Evolutionary conservation across 2,329 filamentous ascomycete genomes (phyloP), one percentile per base, ranked within the genome.

Genomic region (Sporothrix brunneoviolacea): DNA sequence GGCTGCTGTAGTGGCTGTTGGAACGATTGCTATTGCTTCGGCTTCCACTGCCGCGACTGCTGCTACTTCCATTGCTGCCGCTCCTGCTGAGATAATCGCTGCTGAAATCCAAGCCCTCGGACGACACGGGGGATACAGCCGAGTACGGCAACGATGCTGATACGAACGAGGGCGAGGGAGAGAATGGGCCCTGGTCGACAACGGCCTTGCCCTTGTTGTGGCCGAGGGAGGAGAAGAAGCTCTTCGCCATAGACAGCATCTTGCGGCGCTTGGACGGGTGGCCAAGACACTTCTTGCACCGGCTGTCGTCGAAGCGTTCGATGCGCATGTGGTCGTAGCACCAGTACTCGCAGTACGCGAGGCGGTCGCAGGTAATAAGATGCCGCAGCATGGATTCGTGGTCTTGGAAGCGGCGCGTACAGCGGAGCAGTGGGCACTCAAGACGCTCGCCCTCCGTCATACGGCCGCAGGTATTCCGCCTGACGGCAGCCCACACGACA

Each of bases 331-430:
- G 77, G 33, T 78, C 71, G 59, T 75, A 79, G 59, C 76, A 80
- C 67, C 74, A 72, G 57, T 79, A 80, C 65, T 79, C 73, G 51
- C 74, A 73, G 4, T 68, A 68, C 22, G 66, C 60, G 28, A 80
- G 69, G 58, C 74, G 67, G 27, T 68, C 64, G 59, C 76, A 79
- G 35, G 61, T 62, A 52, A 73, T 70, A 9, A 80, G 64, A 55
- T 79, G 77, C 57, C 68, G 70, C 44, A 79, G 67, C 76, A 80
- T 77, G 51, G 67, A 55, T 61, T 79, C 76, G 57, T 80, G 76
- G 60, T 71, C 68, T 15, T 67, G 60, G 59, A 78, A 78, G 8
- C 64, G 69, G 57, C 71, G 69, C 39, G 70, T 69, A 60, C 76
- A 80, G 35, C 68, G 68, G 35, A 78, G 59, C 54, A 80, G 63